Evolutionary conservation across 2,329 filamentous ascomycete genomes (phyloP).

Genomic region (Botrytis fabae): DNA sequence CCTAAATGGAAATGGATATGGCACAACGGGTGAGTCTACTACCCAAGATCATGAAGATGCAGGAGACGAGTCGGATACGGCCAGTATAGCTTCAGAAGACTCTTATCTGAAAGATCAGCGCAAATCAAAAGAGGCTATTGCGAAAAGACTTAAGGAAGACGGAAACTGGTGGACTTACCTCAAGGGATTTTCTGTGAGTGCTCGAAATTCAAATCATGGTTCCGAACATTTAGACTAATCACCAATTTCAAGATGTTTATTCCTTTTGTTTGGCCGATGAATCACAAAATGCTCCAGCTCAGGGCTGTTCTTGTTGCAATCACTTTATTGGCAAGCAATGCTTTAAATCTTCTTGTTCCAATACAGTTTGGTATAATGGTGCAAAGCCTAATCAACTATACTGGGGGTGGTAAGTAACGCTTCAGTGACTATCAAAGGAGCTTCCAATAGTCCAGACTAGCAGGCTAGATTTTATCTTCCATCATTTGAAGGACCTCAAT

Average conservation of each 20-base stretch:
- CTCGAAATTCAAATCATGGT: not conserved
- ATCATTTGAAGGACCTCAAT: not conserved
- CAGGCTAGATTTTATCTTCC: not conserved
- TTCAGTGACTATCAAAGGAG: not conserved
- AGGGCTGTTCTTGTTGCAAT: constrained; percentile 65
- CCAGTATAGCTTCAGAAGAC: constrained; percentile 49
- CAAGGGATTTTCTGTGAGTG: constrained; percentile 63
- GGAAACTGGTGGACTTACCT: constrained; percentile 77
- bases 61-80: constrained; percentile 25
- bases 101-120: constrained; percentile 55
- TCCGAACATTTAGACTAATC: constrained; percentile 9
- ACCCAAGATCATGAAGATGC: constrained; percentile 27
- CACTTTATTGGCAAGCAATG: constrained; percentile 69
- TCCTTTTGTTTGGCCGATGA: constrained; percentile 75
- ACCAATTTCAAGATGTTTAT: constrained; percentile 60
- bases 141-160: constrained; percentile 69
- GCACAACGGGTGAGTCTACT: constrained; percentile 30
- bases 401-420: constrained; percentile 28
- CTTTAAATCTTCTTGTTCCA: constrained; percentile 75
- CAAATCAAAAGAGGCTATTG: constrained; percentile 57
- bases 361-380: constrained; percentile 78
- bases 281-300: constrained; percentile 65
- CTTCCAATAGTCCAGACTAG: not conserved
- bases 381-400: constrained; percentile 60
- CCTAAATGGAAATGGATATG: constrained; percentile 34